Percentiles rank a stretch among this genome's conserved stretches.
phyloP scores from a whole-genome alignment of 2,329 filamentous ascomycete genomes.

The Pseudocercospora crystallina region DNA sequence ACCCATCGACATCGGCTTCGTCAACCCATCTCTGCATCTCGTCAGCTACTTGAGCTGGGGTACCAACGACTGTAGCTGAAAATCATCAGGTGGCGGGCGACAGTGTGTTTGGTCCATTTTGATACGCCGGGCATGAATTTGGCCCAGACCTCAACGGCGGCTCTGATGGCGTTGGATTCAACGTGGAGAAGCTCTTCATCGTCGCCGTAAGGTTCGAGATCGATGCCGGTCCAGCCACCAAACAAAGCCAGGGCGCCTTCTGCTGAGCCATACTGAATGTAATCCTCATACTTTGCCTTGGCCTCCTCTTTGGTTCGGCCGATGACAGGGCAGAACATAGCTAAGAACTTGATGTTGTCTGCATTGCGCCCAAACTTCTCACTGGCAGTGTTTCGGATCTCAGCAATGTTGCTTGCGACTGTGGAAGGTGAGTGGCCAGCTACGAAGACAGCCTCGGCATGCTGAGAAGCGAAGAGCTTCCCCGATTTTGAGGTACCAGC shows the following conservation, averaged over 20 bases:
- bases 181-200: constrained; percentile 61
- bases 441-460: constrained; percentile 66
- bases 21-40: constrained; percentile 63
- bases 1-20: constrained; percentile 70
- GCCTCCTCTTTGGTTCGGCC: constrained; percentile 66
- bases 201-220: constrained; percentile 58
- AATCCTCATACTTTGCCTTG: constrained; percentile 59
- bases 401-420: constrained; percentile 60
- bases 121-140: constrained; percentile 54
- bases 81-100: constrained; percentile 64
- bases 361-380: constrained; percentile 57
- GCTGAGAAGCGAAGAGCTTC: constrained; percentile 55
- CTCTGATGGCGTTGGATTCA: constrained; percentile 58
- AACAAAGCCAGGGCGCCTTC: constrained; percentile 69
- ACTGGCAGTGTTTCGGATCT: constrained; percentile 58
- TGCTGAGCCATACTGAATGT: constrained; percentile 58
- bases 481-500: constrained; percentile 60
- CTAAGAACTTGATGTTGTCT: constrained; percentile 63
- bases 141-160: constrained; percentile 54
- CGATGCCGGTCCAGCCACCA: constrained; percentile 69
- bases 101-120: constrained; percentile 69
- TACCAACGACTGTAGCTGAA: constrained; percentile 64
- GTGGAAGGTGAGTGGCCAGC: constrained; percentile 63
- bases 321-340: constrained; percentile 63
- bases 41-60: constrained; percentile 63